Conservation (phyloP, 139 green algal genomes). For the Tetratostichococcus sp. region DNA sequence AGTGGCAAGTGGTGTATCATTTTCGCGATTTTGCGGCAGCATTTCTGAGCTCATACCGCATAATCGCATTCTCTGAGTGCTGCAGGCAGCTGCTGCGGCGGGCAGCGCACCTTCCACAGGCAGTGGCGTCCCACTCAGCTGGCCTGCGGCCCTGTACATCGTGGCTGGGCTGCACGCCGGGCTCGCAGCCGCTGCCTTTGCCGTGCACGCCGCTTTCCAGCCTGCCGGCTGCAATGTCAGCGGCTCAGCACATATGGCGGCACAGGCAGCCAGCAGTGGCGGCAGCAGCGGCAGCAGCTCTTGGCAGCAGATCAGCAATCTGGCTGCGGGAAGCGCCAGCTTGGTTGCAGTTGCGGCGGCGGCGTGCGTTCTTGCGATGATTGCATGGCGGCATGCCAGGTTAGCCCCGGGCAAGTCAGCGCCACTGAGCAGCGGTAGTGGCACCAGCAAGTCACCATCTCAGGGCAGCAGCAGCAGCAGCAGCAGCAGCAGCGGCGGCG, state of each 20-base stretch:
- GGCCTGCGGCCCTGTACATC: background rate
- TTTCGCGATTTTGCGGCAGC: no score
- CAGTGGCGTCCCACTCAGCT: background rate
- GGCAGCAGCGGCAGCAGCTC: background rate
- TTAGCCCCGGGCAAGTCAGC: no score
- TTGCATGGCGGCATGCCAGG: background rate
- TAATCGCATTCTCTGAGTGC: no score
- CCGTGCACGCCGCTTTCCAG: background rate
- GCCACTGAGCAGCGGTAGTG: no score
- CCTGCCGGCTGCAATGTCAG: background rate
- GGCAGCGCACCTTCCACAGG: background rate
- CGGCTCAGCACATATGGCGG: no score
- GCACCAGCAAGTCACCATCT: no score
- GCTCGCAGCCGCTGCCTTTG: background rate
- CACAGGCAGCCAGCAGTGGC: no score
- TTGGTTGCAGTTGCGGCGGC: no score
- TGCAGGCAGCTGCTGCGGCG: no score
- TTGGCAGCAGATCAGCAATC: no score
- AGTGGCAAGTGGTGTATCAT: no score
- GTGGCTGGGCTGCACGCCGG: background rate
- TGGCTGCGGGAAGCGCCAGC: background rate
- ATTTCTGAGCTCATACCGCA: background rate
- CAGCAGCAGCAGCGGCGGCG: background rate
- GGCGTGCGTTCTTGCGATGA: background rate
- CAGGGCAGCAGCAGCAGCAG: background rate